Evolutionary conservation across 2,329 filamentous ascomycete genomes (phyloP).

Genomic region (Pestalotiopsis sp.): DNA sequence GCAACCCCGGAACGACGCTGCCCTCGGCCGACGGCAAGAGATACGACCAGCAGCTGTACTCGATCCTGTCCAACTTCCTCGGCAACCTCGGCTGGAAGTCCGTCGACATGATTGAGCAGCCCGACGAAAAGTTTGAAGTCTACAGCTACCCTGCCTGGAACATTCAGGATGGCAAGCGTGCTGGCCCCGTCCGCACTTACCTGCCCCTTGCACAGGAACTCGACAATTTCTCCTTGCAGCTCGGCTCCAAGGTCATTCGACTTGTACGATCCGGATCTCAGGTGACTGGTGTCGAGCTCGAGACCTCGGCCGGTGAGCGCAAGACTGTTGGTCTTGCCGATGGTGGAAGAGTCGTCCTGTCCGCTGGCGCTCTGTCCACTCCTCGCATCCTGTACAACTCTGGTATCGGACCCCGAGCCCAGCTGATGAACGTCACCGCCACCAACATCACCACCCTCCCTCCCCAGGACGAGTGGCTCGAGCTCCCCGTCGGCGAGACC

Average conservation of each 20-base stretch:
- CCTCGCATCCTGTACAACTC: conserved; percentile 28
- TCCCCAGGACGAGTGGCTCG: conserved; percentile 23
- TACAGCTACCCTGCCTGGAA: conserved; percentile 20
- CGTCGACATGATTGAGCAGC: conserved; percentile 15
- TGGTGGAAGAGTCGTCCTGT: conserved; percentile 24
- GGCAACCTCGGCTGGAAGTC: conserved; percentile 17
- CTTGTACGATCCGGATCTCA: conserved; percentile 11
- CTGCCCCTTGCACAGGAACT: conserved; percentile 6
- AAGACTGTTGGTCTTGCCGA: conserved; percentile 16
- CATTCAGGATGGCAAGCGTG: conserved; percentile 39
- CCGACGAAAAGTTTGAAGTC: conserved; percentile 17
- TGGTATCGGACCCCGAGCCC: conserved; percentile 14
- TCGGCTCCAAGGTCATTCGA: conserved; percentile 19
- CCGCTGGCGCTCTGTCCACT: conserved; percentile 20
- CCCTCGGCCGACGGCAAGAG: conserved; percentile 17
- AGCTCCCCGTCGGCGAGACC: conserved; percentile 23
- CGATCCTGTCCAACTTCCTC: conserved; percentile 17
- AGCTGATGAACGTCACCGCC: conserved; percentile 3
- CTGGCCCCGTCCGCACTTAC: conserved; percentile 16
- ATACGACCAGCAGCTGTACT: conserved; percentile 18
- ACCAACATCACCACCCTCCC: conserved; percentile 17
- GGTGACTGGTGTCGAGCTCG: conserved; percentile 13
- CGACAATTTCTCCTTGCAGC: conserved; percentile 14
- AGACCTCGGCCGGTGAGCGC: conserved; percentile 12
- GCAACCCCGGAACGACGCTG: conserved; percentile 17